Percentiles rank a stretch among this genome's conserved stretches.
These are phyloP conservation scores for Effrenium voratum DNA, from an alignment of 73 alveolate species.

Conservation along the genomic window DNA sequence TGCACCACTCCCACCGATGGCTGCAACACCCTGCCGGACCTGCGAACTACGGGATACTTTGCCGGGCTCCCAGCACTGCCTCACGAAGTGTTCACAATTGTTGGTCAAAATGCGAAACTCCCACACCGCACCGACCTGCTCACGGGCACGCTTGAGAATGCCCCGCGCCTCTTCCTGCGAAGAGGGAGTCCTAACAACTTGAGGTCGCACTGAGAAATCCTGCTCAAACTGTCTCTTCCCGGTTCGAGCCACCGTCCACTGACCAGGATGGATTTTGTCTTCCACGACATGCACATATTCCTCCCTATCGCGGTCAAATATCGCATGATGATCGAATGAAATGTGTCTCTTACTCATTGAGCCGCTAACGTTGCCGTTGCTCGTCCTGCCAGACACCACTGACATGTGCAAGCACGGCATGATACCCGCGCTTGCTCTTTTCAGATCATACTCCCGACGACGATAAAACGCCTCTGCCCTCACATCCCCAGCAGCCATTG, in stretches of 20 bases:
- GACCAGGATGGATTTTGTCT: neutral
- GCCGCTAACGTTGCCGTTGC: neutral
- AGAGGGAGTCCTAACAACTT: neutral
- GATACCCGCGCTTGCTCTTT: neutral
- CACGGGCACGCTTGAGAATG: conserved; percentile 6
- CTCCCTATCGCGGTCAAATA: conserved; percentile 7
- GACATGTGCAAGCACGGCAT: conserved; percentile 11
- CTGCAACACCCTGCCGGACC: neutral
- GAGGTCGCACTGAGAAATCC: neutral
- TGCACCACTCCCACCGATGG: neutral
- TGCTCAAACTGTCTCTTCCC: neutral
- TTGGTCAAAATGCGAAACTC: neutral
- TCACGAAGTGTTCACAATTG: conserved; percentile 26
- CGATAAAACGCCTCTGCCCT: neutral
- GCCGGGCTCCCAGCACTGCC: neutral
- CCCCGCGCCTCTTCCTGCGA: neutral
- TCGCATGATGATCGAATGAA: neutral
- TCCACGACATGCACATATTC: neutral
- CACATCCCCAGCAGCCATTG: neutral
- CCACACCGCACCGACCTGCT: neutral
- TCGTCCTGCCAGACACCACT: neutral
- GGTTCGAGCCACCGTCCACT: neutral
- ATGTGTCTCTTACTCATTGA: neutral
- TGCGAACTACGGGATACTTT: neutral
- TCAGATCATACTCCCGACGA: neutral